Percentiles rank a stretch among this genome's conserved stretches.
Evolutionary conservation across 352 stramenopile genomes (phyloP).

Genomic region (Globisporangium irregulare): DNA sequence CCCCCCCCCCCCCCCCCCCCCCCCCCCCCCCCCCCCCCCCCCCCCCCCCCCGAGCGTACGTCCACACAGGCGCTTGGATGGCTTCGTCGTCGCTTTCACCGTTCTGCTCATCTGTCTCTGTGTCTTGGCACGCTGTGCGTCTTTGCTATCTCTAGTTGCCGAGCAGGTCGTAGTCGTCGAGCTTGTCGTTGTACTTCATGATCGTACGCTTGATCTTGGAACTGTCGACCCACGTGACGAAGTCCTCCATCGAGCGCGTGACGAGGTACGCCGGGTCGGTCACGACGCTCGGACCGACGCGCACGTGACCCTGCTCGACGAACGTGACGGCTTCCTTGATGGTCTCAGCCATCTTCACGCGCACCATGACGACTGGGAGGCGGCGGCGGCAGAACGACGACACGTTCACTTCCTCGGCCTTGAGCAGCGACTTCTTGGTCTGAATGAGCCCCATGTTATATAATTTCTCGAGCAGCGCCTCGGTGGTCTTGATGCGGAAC

Average conservation of each 20-base stretch:
- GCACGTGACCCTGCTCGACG: conserved; percentile 97
- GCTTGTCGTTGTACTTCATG: conserved; percentile 99
- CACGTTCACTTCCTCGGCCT: conserved; percentile 96
- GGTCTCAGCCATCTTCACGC: conserved; percentile 98
- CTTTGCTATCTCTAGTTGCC: conserved; percentile 68
- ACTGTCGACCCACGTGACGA: conserved; percentile 98
- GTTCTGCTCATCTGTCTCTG: not conserved
- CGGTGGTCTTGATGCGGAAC: conserved; percentile 96
- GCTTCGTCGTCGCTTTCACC: not conserved
- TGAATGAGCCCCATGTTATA: conserved; percentile 97
- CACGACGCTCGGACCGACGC: conserved; percentile 89
- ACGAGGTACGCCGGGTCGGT: conserved; percentile 98
- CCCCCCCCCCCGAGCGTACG: no score
- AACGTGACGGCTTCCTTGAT: conserved; percentile 98
- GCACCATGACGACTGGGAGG: conserved; percentile 98
- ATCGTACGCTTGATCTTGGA: conserved; percentile 98
- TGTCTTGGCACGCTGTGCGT: not conserved
- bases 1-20: no score
- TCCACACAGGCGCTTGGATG: not conserved
- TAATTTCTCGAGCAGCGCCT: conserved; percentile 97
- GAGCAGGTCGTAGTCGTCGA: conserved; percentile 99
- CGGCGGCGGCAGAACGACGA: conserved; percentile 94
- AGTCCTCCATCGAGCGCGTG: conserved; percentile 98
- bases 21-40: no score
- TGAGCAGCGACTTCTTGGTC: conserved; percentile 95